Evolutionary conservation across 768 basidiomycete genomes (phyloP).

Genomic region (Amanita thiersii): DNA sequence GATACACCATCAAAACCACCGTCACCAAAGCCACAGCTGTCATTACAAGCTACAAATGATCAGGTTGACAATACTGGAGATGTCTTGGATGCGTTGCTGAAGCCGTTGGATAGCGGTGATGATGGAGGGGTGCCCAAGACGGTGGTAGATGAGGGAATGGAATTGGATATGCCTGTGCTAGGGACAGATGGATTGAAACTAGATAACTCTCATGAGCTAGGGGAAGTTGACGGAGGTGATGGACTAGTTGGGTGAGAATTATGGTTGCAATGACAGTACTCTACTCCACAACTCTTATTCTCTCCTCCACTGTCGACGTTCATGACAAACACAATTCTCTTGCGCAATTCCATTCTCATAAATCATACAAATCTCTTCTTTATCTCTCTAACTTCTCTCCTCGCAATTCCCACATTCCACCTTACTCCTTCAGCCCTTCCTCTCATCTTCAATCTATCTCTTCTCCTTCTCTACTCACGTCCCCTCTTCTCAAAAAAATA

Average conservation of each 20-base stretch:
- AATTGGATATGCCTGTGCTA: constrained; percentile 55
- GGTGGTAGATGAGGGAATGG: constrained; percentile 30
- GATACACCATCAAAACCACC: constrained; percentile 55
- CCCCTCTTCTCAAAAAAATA: constrained; percentile 22
- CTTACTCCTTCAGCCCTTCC: constrained; percentile 19
- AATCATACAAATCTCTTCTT: constrained; percentile 21
- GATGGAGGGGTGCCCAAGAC: constrained; percentile 23
- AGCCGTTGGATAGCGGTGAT: constrained; percentile 42
- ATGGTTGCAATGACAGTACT: too few relatives aligned
- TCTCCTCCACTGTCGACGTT: background rate
- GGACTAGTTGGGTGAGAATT: constrained; percentile 54
- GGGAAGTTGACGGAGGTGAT: constrained; percentile 46
- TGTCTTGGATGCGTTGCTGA: constrained; percentile 47
- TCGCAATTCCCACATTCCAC: constrained; percentile 18
- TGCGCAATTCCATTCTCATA: constrained; percentile 20
- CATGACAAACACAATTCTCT: constrained; percentile 15
- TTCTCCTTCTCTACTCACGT: constrained; percentile 28
- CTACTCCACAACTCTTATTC: too few relatives aligned
- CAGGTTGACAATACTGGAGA: constrained; percentile 31
- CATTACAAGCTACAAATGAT: constrained; percentile 37
- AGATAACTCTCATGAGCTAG: constrained; percentile 45
- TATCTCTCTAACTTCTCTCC: constrained; percentile 14
- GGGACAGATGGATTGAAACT: constrained; percentile 57
- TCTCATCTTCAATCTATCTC: constrained; percentile 19
- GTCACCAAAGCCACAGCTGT: constrained; percentile 60